Conservation (phyloP, 2,329 filamentous ascomycete genomes). For the Penicillium brasilianum region DNA sequence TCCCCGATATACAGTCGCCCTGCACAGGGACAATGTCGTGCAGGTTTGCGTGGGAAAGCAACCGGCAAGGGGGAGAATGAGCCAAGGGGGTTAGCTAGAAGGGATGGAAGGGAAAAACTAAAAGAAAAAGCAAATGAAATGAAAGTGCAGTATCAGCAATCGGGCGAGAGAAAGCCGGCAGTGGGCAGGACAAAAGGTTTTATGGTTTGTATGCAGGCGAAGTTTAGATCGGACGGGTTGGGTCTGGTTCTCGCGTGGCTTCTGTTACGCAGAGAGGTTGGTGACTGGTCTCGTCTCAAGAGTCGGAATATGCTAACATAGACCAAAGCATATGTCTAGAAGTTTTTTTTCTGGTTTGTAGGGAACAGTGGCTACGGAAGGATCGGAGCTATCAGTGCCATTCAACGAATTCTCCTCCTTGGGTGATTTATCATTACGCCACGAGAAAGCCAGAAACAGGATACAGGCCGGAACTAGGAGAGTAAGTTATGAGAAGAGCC, state of each 20-base stretch:
- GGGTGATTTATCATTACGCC: constrained; percentile 5
- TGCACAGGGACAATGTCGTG: not conserved
- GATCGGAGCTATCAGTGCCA: not conserved
- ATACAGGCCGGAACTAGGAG: not conserved
- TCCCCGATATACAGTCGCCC: not conserved
- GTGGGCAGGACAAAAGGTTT: constrained; percentile 16
- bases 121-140: not conserved
- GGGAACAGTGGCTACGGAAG: not conserved
- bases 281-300: not conserved
- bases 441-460: not conserved
- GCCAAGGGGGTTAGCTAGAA: constrained; percentile 6
- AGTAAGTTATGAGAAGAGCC: not conserved
- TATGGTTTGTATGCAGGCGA: constrained; percentile 19
- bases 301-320: not conserved
- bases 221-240: not conserved
- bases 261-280: not conserved
- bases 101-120: not conserved
- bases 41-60: not conserved
- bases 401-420: not conserved
- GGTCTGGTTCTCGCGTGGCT: constrained; percentile 8
- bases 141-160: not conserved
- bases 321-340: not conserved
- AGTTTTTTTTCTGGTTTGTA: not conserved
- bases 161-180: not conserved
- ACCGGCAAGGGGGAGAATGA: constrained; percentile 2